Conservation (phyloP, 345 rosid species). For the Xanthoceras sorbifolium region DNA sequence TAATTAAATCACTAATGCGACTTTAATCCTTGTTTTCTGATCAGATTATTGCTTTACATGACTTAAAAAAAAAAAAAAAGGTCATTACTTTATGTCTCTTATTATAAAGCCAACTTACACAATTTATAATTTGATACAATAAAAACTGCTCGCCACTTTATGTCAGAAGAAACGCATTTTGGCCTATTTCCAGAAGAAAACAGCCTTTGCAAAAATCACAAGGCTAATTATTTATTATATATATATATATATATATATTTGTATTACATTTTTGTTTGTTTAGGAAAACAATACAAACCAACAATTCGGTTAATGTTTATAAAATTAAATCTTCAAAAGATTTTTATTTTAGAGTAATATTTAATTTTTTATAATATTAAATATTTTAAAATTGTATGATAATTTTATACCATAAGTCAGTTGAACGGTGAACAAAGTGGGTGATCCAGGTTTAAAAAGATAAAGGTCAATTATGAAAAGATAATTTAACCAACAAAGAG, state of each 20-base stretch:
- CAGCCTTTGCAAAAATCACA: no score
- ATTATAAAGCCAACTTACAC: background rate
- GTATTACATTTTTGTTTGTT: background rate
- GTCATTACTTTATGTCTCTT: no score
- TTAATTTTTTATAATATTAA: no score
- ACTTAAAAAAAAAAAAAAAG: background rate
- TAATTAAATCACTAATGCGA: background rate
- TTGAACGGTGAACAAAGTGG: background rate
- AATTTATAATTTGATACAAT: background rate
- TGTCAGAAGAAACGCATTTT: no score
- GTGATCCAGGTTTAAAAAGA: background rate
- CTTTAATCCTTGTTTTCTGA: constrained; percentile 2
- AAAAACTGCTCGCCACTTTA: no score
- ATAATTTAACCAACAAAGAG: background rate
- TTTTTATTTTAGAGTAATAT: no score
- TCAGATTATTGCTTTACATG: background rate
- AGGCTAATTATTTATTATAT: background rate
- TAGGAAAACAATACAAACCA: background rate
- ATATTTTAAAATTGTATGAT: no score
- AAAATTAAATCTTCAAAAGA: background rate
- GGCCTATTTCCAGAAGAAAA: no score
- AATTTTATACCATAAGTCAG: no score
- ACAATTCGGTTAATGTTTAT: background rate
- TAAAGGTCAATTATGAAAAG: background rate
- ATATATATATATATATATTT: background rate